Conservation (phyloP, 768 basidiomycete genomes). For the Boletus tylopilopsis region DNA sequence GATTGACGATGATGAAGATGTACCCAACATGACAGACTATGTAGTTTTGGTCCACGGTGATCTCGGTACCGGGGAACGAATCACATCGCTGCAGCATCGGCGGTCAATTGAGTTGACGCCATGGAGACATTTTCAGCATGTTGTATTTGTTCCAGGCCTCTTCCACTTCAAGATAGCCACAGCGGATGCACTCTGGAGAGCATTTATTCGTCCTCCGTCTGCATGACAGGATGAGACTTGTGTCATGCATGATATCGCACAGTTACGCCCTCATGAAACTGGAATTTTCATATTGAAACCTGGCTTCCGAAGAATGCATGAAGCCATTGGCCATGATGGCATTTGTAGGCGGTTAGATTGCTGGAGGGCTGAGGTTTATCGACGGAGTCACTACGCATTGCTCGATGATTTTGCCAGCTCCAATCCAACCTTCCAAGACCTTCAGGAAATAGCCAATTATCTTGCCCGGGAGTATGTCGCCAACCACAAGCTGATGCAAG, state of each 20-base stretch:
- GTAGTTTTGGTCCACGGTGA: neutral
- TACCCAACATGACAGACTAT: neutral
- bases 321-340: slow-evolving; percentile 31
- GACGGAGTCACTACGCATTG: neutral
- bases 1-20: no score
- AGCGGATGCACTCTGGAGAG: slow-evolving; percentile 21
- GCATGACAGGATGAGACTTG: slow-evolving; percentile 8
- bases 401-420: slow-evolving; percentile 14
- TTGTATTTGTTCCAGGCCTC: slow-evolving; percentile 29
- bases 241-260: slow-evolving; percentile 19
- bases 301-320: slow-evolving; percentile 35
- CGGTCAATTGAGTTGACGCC: slow-evolving; percentile 12
- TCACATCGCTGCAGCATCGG: slow-evolving; percentile 13
- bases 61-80: neutral
- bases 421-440: slow-evolving; percentile 18
- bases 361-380: slow-evolving; percentile 26
- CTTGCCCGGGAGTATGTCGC: no score
- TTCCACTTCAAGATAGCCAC: slow-evolving; percentile 22
- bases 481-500: no score
- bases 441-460: slow-evolving; percentile 17
- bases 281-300: slow-evolving; percentile 32
- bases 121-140: slow-evolving; percentile 27
- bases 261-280: slow-evolving; percentile 30
- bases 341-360: slow-evolving; percentile 25
- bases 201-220: slow-evolving; percentile 5